These are phyloP conservation scores for Uronychia setigera DNA, from an alignment of 73 alveolate species.

Conservation along the genomic window DNA sequence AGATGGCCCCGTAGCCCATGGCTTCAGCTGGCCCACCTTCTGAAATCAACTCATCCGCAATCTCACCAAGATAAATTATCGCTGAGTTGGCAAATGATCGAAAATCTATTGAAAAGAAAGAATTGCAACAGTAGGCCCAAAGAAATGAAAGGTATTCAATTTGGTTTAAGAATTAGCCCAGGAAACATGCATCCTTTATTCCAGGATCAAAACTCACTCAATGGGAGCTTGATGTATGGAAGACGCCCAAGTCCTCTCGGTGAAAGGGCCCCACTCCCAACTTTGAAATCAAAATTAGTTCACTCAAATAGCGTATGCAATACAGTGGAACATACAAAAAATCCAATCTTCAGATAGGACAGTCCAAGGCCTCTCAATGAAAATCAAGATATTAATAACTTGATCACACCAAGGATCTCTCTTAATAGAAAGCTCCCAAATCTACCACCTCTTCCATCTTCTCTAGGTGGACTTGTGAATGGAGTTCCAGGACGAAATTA, in stretches of 20 bases:
- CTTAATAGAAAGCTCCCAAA: background rate
- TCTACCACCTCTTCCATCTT: background rate
- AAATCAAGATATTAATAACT: background rate
- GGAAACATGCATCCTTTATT: background rate
- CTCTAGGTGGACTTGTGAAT: background rate
- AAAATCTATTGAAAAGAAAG: background rate
- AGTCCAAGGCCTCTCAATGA: background rate
- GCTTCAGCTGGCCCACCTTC: too few relatives aligned
- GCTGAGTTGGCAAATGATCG: background rate
- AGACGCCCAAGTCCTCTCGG: background rate
- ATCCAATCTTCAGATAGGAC: background rate
- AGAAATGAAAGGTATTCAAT: background rate
- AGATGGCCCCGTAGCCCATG: too few relatives aligned
- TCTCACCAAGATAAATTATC: background rate
- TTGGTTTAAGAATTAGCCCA: background rate
- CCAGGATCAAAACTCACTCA: background rate
- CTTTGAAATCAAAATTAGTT: too few relatives aligned
- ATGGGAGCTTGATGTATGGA: background rate
- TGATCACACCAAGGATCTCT: background rate
- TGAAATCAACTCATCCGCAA: background rate
- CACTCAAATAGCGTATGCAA: background rate
- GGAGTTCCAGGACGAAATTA: background rate
- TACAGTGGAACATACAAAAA: background rate
- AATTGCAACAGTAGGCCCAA: background rate
- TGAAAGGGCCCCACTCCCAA: background rate